Percentiles rank a stretch among this genome's conserved stretches.
Conservation (phyloP, 768 basidiomycete genomes). For the Phylloporus arenicola region DNA sequence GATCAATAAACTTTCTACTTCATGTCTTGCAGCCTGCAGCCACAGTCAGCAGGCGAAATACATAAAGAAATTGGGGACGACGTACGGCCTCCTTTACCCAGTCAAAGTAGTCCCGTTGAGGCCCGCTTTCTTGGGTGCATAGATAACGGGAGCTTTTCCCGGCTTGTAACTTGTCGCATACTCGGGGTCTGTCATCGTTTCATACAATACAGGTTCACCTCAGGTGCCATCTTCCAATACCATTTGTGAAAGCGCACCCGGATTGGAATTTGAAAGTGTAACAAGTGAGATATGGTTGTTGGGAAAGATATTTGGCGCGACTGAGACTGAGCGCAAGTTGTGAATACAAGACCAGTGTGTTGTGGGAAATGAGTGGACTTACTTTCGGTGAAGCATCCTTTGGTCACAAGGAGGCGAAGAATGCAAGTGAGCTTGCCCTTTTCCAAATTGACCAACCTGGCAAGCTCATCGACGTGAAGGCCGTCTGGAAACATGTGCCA, state of each 20-base stretch:
- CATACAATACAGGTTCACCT: slow-evolving; percentile 17
- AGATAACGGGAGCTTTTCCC: slow-evolving; percentile 18
- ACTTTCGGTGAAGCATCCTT: slow-evolving; percentile 31
- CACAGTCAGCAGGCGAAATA: too few species aligned
- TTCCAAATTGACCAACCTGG: slow-evolving; percentile 21
- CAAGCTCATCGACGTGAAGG: slow-evolving; percentile 23
- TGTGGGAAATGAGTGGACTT: background rate
- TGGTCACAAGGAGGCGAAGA: slow-evolving; percentile 28
- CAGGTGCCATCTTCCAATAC: slow-evolving; percentile 7
- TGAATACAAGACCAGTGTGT: too few species aligned
- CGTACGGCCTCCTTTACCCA: slow-evolving; percentile 21
- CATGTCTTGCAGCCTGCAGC: slow-evolving; percentile 11
- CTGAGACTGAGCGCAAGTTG: too few species aligned
- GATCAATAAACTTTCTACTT: slow-evolving; percentile 3
- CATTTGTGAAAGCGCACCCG: slow-evolving; percentile 7
- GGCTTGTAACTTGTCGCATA: slow-evolving; percentile 21
- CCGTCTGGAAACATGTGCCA: slow-evolving; percentile 25
- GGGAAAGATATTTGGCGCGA: slow-evolving; percentile 19
- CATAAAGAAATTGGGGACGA: background rate
- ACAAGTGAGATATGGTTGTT: slow-evolving; percentile 32
- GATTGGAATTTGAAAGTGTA: slow-evolving; percentile 11
- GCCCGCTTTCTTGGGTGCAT: slow-evolving; percentile 16
- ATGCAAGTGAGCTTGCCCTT: slow-evolving; percentile 26
- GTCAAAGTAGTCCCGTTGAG: slow-evolving; percentile 18
- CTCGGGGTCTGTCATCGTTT: slow-evolving; percentile 21